These are phyloP conservation scores for Lunularia cruciata DNA, from an alignment of 225 moss, liverwort and hornwort genomes.

Conservation along the genomic window DNA sequence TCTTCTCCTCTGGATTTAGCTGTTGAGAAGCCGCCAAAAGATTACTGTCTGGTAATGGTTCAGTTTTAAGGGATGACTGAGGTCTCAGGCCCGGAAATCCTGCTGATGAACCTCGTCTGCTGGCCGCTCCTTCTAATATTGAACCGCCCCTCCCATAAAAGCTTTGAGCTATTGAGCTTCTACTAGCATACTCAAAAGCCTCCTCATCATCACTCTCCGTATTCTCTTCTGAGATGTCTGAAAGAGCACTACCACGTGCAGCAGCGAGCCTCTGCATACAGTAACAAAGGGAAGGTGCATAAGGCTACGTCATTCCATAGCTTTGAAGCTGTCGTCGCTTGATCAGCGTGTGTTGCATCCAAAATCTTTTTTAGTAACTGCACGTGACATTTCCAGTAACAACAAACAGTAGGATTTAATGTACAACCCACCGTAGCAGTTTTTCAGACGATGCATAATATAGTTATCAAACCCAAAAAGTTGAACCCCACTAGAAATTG, in stretches of 20 bases:
- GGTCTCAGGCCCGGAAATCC: constrained; percentile 11
- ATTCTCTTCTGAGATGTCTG: constrained; percentile 20
- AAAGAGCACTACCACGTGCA: background rate
- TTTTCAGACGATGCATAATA: too few species aligned
- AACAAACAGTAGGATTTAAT: background rate
- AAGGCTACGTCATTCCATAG: background rate
- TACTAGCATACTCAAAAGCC: constrained; percentile 30
- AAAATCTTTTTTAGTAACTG: too few species aligned
- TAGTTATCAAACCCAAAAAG: too few species aligned
- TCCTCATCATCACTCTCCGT: constrained; percentile 21
- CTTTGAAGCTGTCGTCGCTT: too few species aligned
- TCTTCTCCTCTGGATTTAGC: constrained; percentile 69
- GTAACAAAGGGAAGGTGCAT: background rate
- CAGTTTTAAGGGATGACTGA: background rate
- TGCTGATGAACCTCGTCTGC: constrained; percentile 3
- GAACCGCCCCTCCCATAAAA: constrained; percentile 16
- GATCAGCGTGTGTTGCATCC: too few species aligned
- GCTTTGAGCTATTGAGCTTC: constrained; percentile 22
- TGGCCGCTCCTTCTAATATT: constrained; percentile 9
- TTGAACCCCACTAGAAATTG: too few species aligned
- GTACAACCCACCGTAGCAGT: too few species aligned
- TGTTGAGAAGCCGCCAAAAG: background rate
- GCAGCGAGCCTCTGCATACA: constrained; percentile 31
- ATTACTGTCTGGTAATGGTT: background rate
- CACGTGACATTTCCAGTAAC: too few species aligned